Percentiles rank a stretch among this genome's conserved stretches.
Evolutionary conservation across 805 yeast genomes (phyloP).

Genomic region (Kazachstania taianensis): DNA sequence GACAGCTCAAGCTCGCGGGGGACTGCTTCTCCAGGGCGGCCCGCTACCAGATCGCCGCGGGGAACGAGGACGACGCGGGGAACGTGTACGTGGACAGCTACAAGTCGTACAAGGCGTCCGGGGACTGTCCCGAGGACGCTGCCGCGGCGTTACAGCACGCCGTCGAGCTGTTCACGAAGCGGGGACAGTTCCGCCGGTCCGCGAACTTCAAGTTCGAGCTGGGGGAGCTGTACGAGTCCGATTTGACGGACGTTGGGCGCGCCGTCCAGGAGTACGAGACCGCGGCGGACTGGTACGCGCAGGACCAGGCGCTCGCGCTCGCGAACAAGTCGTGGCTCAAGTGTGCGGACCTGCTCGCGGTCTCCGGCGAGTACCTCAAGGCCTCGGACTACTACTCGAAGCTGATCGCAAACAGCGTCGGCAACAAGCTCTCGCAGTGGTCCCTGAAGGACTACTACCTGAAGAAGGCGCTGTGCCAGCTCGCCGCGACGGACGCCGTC

Average conservation of each 20-base stretch:
- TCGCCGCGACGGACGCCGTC: constrained; percentile 78
- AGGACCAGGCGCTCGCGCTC: constrained; percentile 87
- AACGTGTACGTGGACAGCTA: constrained; percentile 83
- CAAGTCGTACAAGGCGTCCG: constrained; percentile 65
- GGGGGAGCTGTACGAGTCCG: constrained; percentile 76
- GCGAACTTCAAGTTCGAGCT: constrained; percentile 90
- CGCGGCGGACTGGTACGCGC: constrained; percentile 92
- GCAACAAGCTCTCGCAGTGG: constrained; percentile 77
- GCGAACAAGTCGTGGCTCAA: constrained; percentile 81
- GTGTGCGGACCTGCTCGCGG: constrained; percentile 81
- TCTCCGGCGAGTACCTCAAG: constrained; percentile 58
- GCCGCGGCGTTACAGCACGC: constrained; percentile 60
- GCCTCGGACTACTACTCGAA: constrained; percentile 73
- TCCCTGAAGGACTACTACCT: constrained; percentile 84
- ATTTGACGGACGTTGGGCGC: constrained; percentile 50
- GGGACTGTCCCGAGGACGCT: constrained; percentile 49
- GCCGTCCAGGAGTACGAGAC: constrained; percentile 77
- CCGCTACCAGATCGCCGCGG: constrained; percentile 60
- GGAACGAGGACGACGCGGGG: constrained; percentile 82
- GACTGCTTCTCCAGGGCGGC: constrained; percentile 81
- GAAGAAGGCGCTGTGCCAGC: constrained; percentile 70
- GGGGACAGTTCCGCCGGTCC: constrained; percentile 94
- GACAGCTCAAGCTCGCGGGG: constrained; percentile 70
- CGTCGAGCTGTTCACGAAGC: constrained; percentile 69
- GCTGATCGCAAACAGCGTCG: constrained; percentile 65